Percentiles rank a stretch among this genome's conserved stretches.
These are phyloP conservation scores for Solanum bulbocastanum DNA, from an alignment of 257 asterid species.

Conservation along the genomic window DNA sequence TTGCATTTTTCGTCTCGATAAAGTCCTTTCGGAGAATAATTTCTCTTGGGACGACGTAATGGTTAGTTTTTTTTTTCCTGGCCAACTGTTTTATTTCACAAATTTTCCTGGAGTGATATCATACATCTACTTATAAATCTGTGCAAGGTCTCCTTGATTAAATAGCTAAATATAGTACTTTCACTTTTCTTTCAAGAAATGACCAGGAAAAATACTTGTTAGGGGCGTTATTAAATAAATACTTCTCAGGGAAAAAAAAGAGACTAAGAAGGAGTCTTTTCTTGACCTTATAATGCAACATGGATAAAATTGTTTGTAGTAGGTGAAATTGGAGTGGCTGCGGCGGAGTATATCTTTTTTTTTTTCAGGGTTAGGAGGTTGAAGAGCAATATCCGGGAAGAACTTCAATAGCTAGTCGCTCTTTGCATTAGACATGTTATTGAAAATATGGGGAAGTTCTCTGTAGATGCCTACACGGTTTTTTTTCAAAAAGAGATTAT, in stretches of 20 bases:
- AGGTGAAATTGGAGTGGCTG: not conserved
- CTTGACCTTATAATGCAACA: not conserved
- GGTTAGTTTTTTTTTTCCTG: slow-evolving; percentile 41
- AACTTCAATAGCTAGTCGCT: not conserved
- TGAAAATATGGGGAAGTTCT: not conserved
- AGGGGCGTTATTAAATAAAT: not conserved
- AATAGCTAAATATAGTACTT: not conserved
- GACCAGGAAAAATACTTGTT: not conserved
- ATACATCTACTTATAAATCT: not conserved
- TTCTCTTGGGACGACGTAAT: slow-evolving; percentile 65
- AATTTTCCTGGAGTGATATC: not conserved
- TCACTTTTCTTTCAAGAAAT: not conserved
- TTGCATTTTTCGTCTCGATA: slow-evolving; percentile 55
- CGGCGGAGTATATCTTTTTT: not conserved
- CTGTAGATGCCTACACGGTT: not conserved
- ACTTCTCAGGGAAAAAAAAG: not conserved
- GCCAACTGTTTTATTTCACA: not conserved
- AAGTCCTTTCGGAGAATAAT: slow-evolving; percentile 38
- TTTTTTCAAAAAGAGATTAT: not conserved
- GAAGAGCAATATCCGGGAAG: not conserved
- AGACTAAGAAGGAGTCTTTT: not conserved
- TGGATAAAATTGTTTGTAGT: not conserved
- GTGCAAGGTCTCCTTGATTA: not conserved
- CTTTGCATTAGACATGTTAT: not conserved
- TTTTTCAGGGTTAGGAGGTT: not conserved